A percentile compares a stretch with the other conserved stretches of the same genome.
Evolutionary conservation across 139 green algal species (phyloP).

Genomic region (Edaphochlamys debaryana): DNA sequence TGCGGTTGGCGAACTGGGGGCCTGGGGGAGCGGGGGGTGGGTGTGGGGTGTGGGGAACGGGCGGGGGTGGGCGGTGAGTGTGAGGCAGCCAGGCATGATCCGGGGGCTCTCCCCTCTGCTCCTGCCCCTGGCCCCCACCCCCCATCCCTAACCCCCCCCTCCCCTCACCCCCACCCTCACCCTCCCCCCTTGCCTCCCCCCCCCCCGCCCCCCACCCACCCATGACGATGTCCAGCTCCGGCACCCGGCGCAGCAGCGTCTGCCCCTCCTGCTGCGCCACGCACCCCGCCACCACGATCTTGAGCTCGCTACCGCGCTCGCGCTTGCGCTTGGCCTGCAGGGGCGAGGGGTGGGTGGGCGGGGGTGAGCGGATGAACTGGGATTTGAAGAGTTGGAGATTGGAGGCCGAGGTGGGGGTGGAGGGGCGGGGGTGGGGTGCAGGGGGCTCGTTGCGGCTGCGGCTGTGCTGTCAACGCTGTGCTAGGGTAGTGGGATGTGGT

Average conservation of each 20-base stretch:
- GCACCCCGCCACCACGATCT: constrained; percentile 92
- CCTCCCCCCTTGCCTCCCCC: neutral
- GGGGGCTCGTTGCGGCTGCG: no score
- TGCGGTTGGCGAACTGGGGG: constrained; percentile 93
- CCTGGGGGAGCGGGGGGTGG: constrained; percentile 45
- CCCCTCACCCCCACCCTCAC: neutral
- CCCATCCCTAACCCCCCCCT: neutral
- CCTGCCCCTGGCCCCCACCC: no score
- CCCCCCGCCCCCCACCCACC: constrained; percentile 52
- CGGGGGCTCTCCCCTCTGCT: no score
- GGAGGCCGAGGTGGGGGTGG: neutral
- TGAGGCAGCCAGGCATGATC: no score
- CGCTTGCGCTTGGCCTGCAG: constrained; percentile 88
- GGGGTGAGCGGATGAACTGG: neutral
- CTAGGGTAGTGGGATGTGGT: no score
- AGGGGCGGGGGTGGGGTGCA: neutral
- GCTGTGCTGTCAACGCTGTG: no score
- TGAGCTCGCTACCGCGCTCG: constrained; percentile 73
- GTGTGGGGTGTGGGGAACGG: no score
- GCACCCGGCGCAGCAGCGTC: constrained; percentile 89
- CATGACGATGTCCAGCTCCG: constrained; percentile 99
- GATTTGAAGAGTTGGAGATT: no score
- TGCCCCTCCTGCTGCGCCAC: constrained; percentile 94
- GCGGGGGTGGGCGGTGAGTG: no score
- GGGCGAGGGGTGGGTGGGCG: neutral